Percentiles rank a stretch among this genome's conserved stretches.
These are phyloP conservation scores for Eucalyptus polyanthemos DNA, from an alignment of 345 rosid genomes.

Conservation along the genomic window DNA sequence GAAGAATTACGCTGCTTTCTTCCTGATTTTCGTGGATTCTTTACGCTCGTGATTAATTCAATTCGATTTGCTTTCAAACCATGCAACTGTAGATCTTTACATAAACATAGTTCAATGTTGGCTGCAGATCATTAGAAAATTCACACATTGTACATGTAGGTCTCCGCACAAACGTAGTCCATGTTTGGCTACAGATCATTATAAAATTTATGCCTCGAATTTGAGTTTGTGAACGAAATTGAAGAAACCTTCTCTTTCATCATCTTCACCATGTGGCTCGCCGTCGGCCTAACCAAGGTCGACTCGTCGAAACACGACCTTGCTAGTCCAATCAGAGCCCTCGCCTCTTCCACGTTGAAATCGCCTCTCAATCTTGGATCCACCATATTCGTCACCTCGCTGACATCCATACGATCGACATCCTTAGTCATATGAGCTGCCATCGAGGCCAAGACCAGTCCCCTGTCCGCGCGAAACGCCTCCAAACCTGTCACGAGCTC, in stretches of 20 bases:
- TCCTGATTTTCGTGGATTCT: no score
- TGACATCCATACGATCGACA: not conserved
- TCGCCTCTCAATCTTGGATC: constrained; percentile 16
- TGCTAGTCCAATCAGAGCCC: constrained; percentile 2
- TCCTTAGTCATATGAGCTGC: not conserved
- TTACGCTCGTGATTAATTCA: no score
- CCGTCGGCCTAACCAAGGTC: constrained; percentile 9
- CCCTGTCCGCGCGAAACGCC: constrained; percentile 22
- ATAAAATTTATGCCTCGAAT: not conserved
- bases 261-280: not conserved
- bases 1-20: no score
- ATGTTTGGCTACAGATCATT: not conserved
- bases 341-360: constrained; percentile 16
- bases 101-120: not conserved
- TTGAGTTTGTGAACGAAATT: not conserved
- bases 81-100: not conserved
- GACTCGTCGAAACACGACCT: constrained; percentile 7
- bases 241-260: not conserved
- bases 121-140: not conserved
- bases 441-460: constrained; percentile 3
- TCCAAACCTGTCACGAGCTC: constrained; percentile 67
- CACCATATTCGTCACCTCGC: constrained; percentile 2
- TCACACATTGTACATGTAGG: not conserved
- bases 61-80: no score
- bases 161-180: not conserved